Base-by-base conservation (phyloP, 2,329 filamentous ascomycete species). In the Emmonsiellopsis sp. region DNA sequence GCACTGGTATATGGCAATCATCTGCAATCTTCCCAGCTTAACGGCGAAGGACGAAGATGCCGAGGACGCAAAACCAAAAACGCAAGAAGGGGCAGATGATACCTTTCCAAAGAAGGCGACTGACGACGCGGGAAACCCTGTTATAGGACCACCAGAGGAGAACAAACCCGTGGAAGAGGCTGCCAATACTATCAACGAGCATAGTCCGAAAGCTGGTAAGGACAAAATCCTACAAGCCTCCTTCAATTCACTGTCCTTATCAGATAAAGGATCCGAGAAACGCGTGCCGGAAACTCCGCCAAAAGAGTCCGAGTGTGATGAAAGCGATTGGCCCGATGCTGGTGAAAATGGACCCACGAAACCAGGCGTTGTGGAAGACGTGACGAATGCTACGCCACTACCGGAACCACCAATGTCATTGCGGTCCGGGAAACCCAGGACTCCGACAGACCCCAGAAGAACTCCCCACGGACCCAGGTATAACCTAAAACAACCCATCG, bases 1-100 rank as follows among this genome's bases (percentile, higher is more conserved):
- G 1, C 93, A 98, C 68, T 98, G 94, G 93, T 97, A 93, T 69
- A 75, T 97, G 59, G 90, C 89, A 11, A 92, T 98, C 53, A 92
- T 98, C 51, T 95, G 89, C 78, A 95, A 98, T 63, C 78, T 92
- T 2, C 80, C 82, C 3, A 83, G 78, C 50, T 39, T 60, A 46
- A 40, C 40, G 10, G 6, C 7, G 34, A 17, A 32, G 17, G 34
- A 53, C 10, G 37, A 42, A 40, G 31, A 33, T 2, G 5, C 21
- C 5, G 45, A 54, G 37, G 37, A 40, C 8, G 14, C n/a, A n/a
- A 21, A 45, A 13, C 36, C n/a, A 14, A 42, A 34, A n/a, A 37
- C 10, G 11, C 14, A 34, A 6, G 42, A 43, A 5, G 8, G 13
- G 11, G n/a, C 27, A 5, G 43, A 48, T 31, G 39, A n/a, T 31